Conservation (phyloP, 441 rosid genomes). For the Eutrema salsugineum region DNA sequence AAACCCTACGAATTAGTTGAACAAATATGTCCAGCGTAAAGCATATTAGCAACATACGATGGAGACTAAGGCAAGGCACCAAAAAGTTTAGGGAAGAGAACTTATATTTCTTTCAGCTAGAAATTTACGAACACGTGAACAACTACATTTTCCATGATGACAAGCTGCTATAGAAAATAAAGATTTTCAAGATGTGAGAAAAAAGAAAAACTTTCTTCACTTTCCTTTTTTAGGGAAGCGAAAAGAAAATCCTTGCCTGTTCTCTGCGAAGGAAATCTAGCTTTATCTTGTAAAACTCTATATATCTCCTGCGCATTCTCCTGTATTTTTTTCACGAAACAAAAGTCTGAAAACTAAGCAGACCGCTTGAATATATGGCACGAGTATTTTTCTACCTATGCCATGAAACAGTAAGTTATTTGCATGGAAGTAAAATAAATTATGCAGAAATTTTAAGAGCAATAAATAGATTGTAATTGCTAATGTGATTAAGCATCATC, state of each 20-base stretch:
- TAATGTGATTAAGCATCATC: not conserved
- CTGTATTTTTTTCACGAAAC: conserved; percentile 37
- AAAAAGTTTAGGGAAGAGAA: conserved; percentile 5
- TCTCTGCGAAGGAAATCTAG: conserved; percentile 72
- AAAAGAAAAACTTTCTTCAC: not conserved
- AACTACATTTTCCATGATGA: not conserved
- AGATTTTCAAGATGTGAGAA: not conserved
- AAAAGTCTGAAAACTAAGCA: conserved; percentile 19
- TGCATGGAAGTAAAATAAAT: not conserved
- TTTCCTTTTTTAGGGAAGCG: not conserved
- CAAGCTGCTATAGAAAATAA: not conserved
- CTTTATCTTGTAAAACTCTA: conserved; percentile 73
- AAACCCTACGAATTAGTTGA: not conserved
- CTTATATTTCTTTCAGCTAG: conserved; percentile 4
- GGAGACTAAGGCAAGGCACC: conserved; percentile 2
- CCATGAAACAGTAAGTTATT: not conserved
- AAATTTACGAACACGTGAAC: not conserved
- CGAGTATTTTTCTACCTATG: not conserved
- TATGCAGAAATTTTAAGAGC: not conserved
- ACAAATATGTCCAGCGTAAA: conserved; percentile 3
- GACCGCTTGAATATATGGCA: not conserved
- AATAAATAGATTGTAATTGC: not conserved
- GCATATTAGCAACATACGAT: not conserved
- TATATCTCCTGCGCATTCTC: conserved; percentile 71
- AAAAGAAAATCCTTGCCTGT: conserved; percentile 45